Base-by-base conservation (phyloP, 2,329 filamentous ascomycete genomes). In the Beauveria varroae region DNA sequence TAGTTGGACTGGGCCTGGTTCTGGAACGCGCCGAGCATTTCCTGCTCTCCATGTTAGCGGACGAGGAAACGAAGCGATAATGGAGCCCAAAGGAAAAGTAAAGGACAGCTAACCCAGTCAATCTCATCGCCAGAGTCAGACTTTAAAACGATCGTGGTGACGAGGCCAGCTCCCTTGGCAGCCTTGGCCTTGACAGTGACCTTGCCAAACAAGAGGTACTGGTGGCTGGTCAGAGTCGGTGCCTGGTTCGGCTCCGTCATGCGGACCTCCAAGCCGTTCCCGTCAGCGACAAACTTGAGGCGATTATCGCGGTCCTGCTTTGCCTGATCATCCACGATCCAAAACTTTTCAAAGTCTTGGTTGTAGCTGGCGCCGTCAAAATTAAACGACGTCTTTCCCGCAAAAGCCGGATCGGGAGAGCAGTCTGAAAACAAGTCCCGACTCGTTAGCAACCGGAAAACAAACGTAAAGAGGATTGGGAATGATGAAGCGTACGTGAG, bases 161-260 rank as follows among this genome's bases (percentile, higher is more conserved):
- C 87, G 63, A 93, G 89, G 51, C 90, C 90, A 1, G 79, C 81
- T 3, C 90, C 90, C 2, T 86, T 82, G 24, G 89, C 87, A 12
- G 88, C 83, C 71, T 89, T 87, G 72, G 91, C 77, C 24, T 81
- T 80, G 58, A 88, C 84, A 49, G 89, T 85, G 63, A 91, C 85
- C 66, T 84, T 85, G 59, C 90, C 90, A 69, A 92, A 95, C 86
- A 95, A 91, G 70, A 95, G 87, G 76, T 93, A 93, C 81, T 87
- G 91, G 66, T 86, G 81, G 43, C 81, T 81, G 68, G 80, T 81
- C 72, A 91, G 88, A 3, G 84, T 85, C 8, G 87, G 82, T 34
- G 78, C 80, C 53, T 86, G 82, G 30, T 75, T 76, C 40, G 79
- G 74, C 12, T 83, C 73, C 1, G 79, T 82, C 72, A 91, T 90